Evolutionary conservation across 1,284 basidiomycete species (phyloP), one percentile per base, ranked within the genome.

Genomic region (Rhodofomes roseus): DNA sequence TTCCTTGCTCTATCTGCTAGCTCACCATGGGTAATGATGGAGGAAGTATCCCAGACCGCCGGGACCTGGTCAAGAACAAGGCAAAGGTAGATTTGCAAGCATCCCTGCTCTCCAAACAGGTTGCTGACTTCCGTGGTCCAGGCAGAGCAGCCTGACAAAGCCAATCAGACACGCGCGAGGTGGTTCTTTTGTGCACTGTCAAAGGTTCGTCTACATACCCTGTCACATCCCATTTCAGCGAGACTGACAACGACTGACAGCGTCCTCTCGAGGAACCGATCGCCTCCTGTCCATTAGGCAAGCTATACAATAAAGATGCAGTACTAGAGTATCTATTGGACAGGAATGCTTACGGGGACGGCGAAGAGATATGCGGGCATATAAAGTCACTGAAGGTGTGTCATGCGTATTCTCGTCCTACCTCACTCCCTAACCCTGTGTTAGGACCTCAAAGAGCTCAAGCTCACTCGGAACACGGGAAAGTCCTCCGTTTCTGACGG

Each of bases 171-270:
- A 31, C 82, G 88, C 34, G 93, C 93, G n/a, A 81, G 85, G 56
- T 97, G 92, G 93, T 85, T 91, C 65, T 93, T 90, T 69, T 97
- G 95, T 71, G 93, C 95, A 9, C 79, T 98, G 2, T 96, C 93
- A 50, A 97, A 96, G 84, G 93, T 93, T 67, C 56, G 79, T n/a
- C 9, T 27, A 22, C 8, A 31, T 5, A 29, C 5, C 1, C 29
- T 56, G 8, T 36, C 18, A 39, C 22, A 18, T 34, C 4, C 18
- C 11, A 11, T 20, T 20, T 2, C 20, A 8, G 16, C n/a, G 27
- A 43, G 16, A 22, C 39, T 55, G 7, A 55, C 27, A 7, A 1
- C 6, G 34, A 11, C 4, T 12, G 29, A 14, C 68, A 95, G 93
- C 83, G 84, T 62, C 86, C 87, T n/a, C 79, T 97, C 2, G 83